Percentiles rank a stretch among this genome's conserved stretches.
These are phyloP conservation scores for Psilocybe cyanescens DNA, from an alignment of 768 basidiomycete genomes.

Conservation along the genomic window DNA sequence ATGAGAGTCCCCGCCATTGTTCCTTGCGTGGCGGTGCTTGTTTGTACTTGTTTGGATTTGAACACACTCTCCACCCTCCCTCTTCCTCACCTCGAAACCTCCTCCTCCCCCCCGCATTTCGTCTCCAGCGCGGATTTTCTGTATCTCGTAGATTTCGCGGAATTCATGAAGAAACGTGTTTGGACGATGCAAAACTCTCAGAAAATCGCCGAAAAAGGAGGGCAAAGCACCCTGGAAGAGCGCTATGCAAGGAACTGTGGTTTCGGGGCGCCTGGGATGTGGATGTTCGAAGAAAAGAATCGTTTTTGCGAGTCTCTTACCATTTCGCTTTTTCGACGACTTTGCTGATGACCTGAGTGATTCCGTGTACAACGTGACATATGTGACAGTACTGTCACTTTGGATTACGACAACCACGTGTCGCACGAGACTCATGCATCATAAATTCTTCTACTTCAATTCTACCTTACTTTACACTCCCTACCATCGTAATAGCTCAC, in stretches of 20 bases:
- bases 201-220: constrained; percentile 11
- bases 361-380: constrained; percentile 8
- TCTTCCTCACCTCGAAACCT: constrained; percentile 9
- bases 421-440: not conserved
- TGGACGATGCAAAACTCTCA: not conserved
- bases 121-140: constrained; percentile 1
- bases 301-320: constrained; percentile 10
- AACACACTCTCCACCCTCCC: constrained; percentile 9
- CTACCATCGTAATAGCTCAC: not conserved
- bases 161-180: not conserved
- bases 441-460: too few relatives aligned
- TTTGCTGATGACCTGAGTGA: constrained; percentile 10
- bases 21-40: constrained; percentile 30
- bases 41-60: constrained; percentile 27
- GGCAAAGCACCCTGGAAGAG: not conserved
- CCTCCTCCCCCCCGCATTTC: constrained; percentile 7
- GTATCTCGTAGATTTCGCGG: not conserved
- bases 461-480: too few relatives aligned
- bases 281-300: constrained; percentile 22
- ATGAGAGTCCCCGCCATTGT: constrained; percentile 19
- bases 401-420: not conserved
- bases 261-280: constrained; percentile 10
- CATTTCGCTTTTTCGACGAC: constrained; percentile 11
- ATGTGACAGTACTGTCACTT: not conserved
- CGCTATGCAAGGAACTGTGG: not conserved